Conservation (phyloP, 192 early-diverging fungal genomes). For the Backusella sp. region DNA sequence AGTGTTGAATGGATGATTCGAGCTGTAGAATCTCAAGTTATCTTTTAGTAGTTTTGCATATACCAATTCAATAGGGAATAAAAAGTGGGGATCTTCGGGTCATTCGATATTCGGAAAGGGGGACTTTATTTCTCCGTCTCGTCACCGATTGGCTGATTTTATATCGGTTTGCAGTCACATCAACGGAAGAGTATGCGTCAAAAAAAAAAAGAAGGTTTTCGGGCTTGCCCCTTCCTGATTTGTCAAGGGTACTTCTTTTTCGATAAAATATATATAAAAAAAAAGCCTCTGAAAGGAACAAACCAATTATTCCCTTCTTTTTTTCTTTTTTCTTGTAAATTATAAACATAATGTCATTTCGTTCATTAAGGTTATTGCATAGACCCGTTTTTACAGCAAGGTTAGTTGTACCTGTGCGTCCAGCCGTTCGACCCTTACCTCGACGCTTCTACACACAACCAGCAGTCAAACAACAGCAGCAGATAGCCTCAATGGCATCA, state of each 20-base stretch:
- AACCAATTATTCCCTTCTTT: not conserved
- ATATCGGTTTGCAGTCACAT: not conserved
- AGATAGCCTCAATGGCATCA: slow-evolving; percentile 12
- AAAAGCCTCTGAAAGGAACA: not conserved
- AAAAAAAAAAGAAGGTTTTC: slow-evolving; percentile 1
- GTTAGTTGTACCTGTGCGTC: not conserved
- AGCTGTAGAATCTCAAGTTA: no score
- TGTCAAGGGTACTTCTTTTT: slow-evolving; percentile 4
- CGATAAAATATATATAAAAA: not conserved
- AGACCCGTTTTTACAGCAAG: not conserved
- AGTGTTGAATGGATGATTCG: no score
- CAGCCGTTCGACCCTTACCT: not conserved
- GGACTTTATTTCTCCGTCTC: not conserved
- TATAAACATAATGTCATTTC: not conserved
- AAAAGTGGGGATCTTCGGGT: not conserved
- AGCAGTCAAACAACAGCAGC: not conserved
- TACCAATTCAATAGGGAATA: not conserved
- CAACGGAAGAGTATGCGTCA: not conserved
- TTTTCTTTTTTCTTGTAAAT: not conserved
- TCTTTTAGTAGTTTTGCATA: no score
- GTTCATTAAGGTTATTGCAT: not conserved
- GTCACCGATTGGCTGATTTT: not conserved
- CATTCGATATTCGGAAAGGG: not conserved
- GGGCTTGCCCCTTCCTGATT: not conserved
- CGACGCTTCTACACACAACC: slow-evolving; percentile 6